Percentiles rank a stretch among this genome's conserved stretches.
Conservation (phyloP, 495 filamentous ascomycete species). For the Penicillium lagena region DNA sequence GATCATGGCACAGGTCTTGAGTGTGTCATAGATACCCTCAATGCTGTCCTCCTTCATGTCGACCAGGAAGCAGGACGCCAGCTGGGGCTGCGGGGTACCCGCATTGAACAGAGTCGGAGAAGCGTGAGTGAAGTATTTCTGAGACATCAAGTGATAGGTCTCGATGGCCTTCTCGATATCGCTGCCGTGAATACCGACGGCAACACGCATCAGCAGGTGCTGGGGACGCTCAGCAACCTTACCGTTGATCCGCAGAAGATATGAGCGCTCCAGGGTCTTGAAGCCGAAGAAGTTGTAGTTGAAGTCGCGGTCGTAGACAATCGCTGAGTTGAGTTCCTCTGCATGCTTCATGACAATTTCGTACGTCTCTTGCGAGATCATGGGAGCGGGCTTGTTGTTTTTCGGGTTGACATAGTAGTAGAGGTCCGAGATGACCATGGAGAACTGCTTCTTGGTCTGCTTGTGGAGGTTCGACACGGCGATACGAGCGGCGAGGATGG, state of each 20-base stretch:
- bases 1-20: constrained; percentile 99
- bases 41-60: constrained; percentile 99
- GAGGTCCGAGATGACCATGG: constrained; percentile 83
- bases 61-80: constrained; percentile 95
- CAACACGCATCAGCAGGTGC: constrained; percentile 98
- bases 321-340: constrained; percentile 95
- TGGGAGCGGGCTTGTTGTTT: constrained; percentile 75
- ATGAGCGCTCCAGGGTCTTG: constrained; percentile 98
- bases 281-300: constrained; percentile 99
- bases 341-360: constrained; percentile 91
- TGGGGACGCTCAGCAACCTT: constrained; percentile 95
- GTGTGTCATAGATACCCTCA: constrained; percentile 96
- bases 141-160: constrained; percentile 97
- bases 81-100: constrained; percentile 85
- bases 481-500: constrained; percentile 96
- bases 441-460: constrained; percentile 99
- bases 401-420: constrained; percentile 97
- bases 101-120: constrained; percentile 98
- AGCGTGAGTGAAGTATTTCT: constrained; percentile 95
- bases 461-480: constrained; percentile 99
- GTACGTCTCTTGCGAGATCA: constrained; percentile 87
- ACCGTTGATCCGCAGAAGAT: constrained; percentile 85
- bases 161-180: constrained; percentile 91
- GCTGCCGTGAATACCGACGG: constrained; percentile 92
- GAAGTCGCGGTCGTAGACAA: constrained; percentile 98